Evolutionary conservation across 148 eudicot genomes (phyloP).

Genomic region (Nyssa sinensis): DNA sequence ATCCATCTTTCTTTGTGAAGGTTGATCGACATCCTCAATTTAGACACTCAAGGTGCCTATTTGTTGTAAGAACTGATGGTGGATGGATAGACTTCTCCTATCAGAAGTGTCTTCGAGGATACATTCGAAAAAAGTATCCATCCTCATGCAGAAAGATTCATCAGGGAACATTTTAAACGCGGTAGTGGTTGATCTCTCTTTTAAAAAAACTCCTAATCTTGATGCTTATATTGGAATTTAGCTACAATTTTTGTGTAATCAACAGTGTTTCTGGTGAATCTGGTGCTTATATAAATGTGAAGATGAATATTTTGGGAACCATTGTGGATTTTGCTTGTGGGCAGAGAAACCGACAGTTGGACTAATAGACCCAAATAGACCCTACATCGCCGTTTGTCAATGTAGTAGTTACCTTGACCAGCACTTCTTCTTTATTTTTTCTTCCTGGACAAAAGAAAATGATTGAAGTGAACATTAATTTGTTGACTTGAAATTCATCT

Average conservation of each 20-base stretch:
- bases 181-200: slow-evolving; percentile 35
- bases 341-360: too few relatives aligned
- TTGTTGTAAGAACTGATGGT: slow-evolving; percentile 80
- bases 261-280: neutral
- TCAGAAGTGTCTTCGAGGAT: slow-evolving; percentile 82
- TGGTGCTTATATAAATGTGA: neutral
- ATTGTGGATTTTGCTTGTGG: neutral
- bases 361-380: slow-evolving; percentile 9
- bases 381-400: slow-evolving; percentile 29
- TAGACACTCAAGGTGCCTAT: slow-evolving; percentile 75
- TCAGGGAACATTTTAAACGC: slow-evolving; percentile 72
- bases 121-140: slow-evolving; percentile 71
- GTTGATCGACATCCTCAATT: slow-evolving; percentile 94
- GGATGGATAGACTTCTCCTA: slow-evolving; percentile 94
- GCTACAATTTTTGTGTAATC: neutral
- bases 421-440: slow-evolving; percentile 16
- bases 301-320: neutral
- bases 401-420: slow-evolving; percentile 31
- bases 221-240: neutral
- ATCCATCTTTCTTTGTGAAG: slow-evolving; percentile 28
- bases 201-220: neutral
- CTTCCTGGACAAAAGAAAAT: slow-evolving; percentile 16
- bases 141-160: slow-evolving; percentile 64
- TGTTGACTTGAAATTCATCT: slow-evolving; percentile 6
- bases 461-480: slow-evolving; percentile 15